Evolutionary conservation across 352 stramenopile genomes (phyloP), one percentile per base, ranked within the genome.

Genomic region (Phytopythium kandeliae): DNA sequence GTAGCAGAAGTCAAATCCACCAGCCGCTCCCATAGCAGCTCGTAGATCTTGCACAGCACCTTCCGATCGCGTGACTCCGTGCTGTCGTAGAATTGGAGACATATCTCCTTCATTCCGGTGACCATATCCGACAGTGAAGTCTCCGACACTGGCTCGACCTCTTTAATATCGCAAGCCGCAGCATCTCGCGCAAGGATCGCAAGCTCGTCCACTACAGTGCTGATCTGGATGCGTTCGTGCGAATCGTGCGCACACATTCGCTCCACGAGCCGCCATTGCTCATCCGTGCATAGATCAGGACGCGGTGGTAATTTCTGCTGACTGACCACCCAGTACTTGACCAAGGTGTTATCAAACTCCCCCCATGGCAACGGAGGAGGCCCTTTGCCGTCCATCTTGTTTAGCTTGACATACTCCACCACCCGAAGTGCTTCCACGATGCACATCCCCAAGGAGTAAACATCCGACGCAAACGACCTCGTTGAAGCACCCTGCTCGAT

Each of bases 361-460:
- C 37, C 37, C 37, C 37, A 41, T 7, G 36, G 36, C 36, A 41
- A n/a, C 17, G 36, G 36, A 22, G 36, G 36, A 24, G 36, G 36
- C 8, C 36, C 36, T 1, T 41, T n/a, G 2, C n/a, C 36, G 4
- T 41, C 36, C 4, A 24, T 1, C 17, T 41, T 41, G 12, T 41
- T 13, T n/a, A 41, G 17, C 12, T 24, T 41, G 2, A 41, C 36
- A 24, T 15, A 24, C 36, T 41, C 36, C 19, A 46, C 40, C 4
- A 46, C 40, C 2, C 21, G 21, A 4, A 46, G 19, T 7, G 21
- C 40, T 21, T 46, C 40, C 40, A 46, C 40, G 24, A 46, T 30
- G 7, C 21, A 46, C 26, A 48, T 31, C 3, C 42, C 42, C 5
- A 48, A 33, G 24, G 54, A 55, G 25, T 55, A 60, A 2, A 60